Conservation (phyloP, 352 stramenopile species). For the Pythium folliculosum region DNA sequence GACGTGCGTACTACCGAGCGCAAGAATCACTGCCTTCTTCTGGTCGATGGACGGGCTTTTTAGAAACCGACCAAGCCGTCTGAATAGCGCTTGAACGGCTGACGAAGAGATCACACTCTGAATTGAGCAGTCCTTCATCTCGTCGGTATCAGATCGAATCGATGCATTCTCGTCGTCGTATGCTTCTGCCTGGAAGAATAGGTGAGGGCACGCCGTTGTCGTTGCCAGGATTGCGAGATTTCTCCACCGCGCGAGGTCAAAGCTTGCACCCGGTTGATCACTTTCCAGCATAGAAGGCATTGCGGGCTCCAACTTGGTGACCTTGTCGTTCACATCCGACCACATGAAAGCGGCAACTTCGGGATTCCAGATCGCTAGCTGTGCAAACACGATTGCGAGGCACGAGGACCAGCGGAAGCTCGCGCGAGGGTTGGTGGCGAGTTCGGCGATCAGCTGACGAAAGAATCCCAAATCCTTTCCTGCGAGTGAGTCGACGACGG, state of each 20-base stretch:
- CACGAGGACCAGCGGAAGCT: conserved; percentile 64
- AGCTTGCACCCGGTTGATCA: conserved; percentile 1
- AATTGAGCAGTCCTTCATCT: conserved; percentile 26
- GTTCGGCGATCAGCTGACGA: conserved; percentile 18
- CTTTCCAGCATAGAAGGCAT: conserved; percentile 34
- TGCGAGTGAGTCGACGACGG: conserved; percentile 14
- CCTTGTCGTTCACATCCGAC: conserved; percentile 59
- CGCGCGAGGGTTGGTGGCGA: conserved; percentile 14
- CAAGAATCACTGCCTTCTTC: conserved; percentile 53
- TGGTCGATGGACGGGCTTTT: conserved; percentile 59
- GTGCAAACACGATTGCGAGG: conserved; percentile 47
- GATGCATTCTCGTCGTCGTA: conserved; percentile 3
- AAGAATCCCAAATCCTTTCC: conserved; percentile 20
- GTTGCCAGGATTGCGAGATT: conserved; percentile 66
- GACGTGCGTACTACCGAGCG: conserved; percentile 44
- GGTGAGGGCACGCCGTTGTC: conserved; percentile 41
- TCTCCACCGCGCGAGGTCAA: conserved; percentile 59
- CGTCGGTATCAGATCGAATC: conserved; percentile 3
- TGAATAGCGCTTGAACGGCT: conserved; percentile 46
- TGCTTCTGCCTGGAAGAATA: conserved; percentile 21
- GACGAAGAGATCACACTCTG: conserved; percentile 45
- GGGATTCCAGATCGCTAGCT: conserved; percentile 40
- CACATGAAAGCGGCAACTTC: conserved; percentile 72
- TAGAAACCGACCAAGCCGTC: conserved; percentile 54
- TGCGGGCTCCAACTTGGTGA: conserved; percentile 60